Conservation (phyloP, 2,329 filamentous ascomycete genomes). For the Alternaria gaisen region DNA sequence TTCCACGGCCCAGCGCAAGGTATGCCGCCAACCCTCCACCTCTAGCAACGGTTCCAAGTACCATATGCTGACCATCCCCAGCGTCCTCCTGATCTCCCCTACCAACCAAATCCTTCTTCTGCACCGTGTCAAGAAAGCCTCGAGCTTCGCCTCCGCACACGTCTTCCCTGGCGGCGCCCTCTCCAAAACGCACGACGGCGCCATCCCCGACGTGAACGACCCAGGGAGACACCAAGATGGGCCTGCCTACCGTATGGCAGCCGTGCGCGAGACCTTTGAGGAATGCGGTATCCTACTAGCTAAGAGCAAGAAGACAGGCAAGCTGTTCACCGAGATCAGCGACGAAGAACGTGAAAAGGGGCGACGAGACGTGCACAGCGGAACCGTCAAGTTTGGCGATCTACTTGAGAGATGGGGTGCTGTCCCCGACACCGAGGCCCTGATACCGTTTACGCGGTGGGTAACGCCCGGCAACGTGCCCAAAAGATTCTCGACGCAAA, state of each 20-base stretch:
- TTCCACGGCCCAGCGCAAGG: slow-evolving; percentile 72
- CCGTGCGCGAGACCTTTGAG: slow-evolving; percentile 92
- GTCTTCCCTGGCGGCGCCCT: slow-evolving; percentile 95
- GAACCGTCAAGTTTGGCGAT: slow-evolving; percentile 70
- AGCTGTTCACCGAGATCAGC: slow-evolving; percentile 67
- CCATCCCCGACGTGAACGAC: slow-evolving; percentile 60
- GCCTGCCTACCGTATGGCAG: slow-evolving; percentile 78
- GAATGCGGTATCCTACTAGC: slow-evolving; percentile 90
- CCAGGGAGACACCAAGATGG: slow-evolving; percentile 73
- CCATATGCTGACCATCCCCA: slow-evolving; percentile 47
- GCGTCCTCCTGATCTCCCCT: slow-evolving; percentile 85
- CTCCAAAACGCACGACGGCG: slow-evolving; percentile 78
- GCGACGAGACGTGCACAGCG: slow-evolving; percentile 73
- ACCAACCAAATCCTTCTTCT: slow-evolving; percentile 88
- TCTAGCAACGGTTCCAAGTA: neutral
- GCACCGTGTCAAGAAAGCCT: slow-evolving; percentile 82
- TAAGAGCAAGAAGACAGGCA: slow-evolving; percentile 58
- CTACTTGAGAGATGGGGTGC: slow-evolving; percentile 70
- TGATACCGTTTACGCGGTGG: slow-evolving; percentile 91
- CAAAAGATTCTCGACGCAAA: slow-evolving; percentile 90
- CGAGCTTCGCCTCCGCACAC: slow-evolving; percentile 87
- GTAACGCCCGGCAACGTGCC: slow-evolving; percentile 78
- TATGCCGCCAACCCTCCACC: slow-evolving; percentile 38
- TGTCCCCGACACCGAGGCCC: slow-evolving; percentile 69
- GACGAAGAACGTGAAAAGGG: slow-evolving; percentile 70